Conservation (phyloP, 331 rosid genomes). For the Quercus tomentella region DNA sequence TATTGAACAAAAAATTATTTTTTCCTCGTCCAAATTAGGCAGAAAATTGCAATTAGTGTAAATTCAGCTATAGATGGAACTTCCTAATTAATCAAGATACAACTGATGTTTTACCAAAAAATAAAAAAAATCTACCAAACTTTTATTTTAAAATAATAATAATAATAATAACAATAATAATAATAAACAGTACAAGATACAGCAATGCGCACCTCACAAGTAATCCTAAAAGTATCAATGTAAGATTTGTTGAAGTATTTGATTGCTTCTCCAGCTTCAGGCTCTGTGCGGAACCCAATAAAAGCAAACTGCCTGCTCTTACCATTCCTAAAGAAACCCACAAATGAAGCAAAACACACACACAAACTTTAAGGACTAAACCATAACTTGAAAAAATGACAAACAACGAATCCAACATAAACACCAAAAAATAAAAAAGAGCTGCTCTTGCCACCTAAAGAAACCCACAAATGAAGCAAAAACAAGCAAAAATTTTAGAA, state of each 20-base stretch:
- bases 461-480: slow-evolving; percentile 5
- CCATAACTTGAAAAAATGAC: not conserved
- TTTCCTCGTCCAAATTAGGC: too few relatives aligned
- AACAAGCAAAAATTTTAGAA: not conserved
- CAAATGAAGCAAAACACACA: not conserved
- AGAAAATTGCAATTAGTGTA: too few relatives aligned
- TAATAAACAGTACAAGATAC: not conserved
- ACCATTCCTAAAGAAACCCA: slow-evolving; percentile 53
- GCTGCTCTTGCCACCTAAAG: slow-evolving; percentile 66
- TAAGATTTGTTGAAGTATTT: slow-evolving; percentile 60
- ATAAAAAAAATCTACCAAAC: not conserved
- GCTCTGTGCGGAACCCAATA: slow-evolving; percentile 64
- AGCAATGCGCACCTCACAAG: slow-evolving; percentile 62
- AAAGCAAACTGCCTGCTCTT: slow-evolving; percentile 78
- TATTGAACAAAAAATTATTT: too few relatives aligned
- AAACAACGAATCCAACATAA: not conserved
- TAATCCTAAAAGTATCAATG: slow-evolving; percentile 51
- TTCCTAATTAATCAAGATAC: not conserved
- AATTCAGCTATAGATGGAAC: not conserved
- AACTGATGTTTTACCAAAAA: not conserved
- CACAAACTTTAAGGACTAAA: not conserved
- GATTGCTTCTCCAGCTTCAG: slow-evolving; percentile 70
- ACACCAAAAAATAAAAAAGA: too few relatives aligned
- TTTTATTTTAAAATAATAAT: not conserved
- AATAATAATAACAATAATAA: not conserved